Conservation (phyloP, 352 stramenopile genomes). For the Pythium biforme region DNA sequence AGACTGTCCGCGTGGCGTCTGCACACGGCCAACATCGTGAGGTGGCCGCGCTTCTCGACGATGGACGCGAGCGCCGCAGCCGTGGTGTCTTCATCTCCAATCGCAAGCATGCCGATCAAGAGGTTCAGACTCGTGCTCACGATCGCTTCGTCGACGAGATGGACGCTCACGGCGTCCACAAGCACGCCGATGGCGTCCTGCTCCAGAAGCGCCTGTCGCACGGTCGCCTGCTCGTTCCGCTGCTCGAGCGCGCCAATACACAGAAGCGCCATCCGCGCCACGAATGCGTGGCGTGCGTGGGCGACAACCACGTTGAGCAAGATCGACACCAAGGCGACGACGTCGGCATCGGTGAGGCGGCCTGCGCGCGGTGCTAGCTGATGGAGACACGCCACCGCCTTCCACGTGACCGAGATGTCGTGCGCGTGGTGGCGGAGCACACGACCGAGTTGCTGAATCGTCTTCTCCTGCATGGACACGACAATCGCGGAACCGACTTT, state of each 20-base stretch:
- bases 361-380: background rate
- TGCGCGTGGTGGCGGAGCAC: conserved; percentile 16
- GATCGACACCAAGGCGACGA: background rate
- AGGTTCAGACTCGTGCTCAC: conserved; percentile 8
- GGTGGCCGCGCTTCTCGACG: conserved; percentile 10
- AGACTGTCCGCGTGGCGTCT: conserved; percentile 6
- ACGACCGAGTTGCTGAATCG: conserved; percentile 1
- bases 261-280: conserved; percentile 6
- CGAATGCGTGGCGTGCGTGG: conserved; percentile 19
- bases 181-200: conserved; percentile 14
- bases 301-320: conserved; percentile 12
- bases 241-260: conserved; percentile 14
- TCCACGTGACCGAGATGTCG: conserved; percentile 16
- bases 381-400: conserved; percentile 8
- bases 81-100: background rate
- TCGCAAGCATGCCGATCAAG: conserved; percentile 9
- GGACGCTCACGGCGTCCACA: background rate
- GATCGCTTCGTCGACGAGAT: conserved; percentile 9
- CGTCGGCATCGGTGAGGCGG: background rate
- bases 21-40: background rate
- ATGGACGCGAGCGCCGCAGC: conserved; percentile 6
- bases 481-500: background rate
- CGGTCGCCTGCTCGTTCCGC: background rate
- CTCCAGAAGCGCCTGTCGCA: conserved; percentile 2
- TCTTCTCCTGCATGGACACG: background rate